Evolutionary conservation across 2,329 filamentous ascomycete genomes (phyloP), one percentile per base, ranked within the genome.

Genomic region (Bipolaris victoriae): DNA sequence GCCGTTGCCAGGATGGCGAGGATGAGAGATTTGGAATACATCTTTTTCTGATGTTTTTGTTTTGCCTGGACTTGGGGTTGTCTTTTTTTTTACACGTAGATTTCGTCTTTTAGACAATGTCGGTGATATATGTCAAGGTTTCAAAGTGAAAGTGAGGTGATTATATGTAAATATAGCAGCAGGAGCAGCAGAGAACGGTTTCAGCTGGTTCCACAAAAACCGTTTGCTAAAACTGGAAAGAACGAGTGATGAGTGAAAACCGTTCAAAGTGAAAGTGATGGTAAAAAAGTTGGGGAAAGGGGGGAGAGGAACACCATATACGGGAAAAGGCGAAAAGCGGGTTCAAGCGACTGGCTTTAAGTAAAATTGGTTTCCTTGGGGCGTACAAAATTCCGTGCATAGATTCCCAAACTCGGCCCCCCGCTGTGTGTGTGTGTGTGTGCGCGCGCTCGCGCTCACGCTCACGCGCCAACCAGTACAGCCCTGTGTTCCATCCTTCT

Each of bases 11-110:
- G 13, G 60, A 65, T 29, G 36, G 58, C 60, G 52, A 64, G 10
- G 51, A 60, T 50, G 18, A 60, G 49, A 50, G 59, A 58, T 45
- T 68, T 68, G 57, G 62, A 40, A 47, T 64, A 55, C 66, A 69
- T 69, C 18, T 29, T 41, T 45, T 49, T 24, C 24, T 7, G 10
- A 48, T 3, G 20, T 36, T 29, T 41, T 16, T 24, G 3, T 15
- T 15, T 45, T 39, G 29, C 56, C 15, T n/a, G 35, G 46, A 47
- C 7, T 31, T 31, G 36, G 41, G 5, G 20, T 43, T 16, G 16
- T 16, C 16, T 16, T 20, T 11, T 18, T 7, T 6, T 20, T 15
- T 18, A 16, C 15, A 24, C 22, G 16, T 22, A n/a, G 10, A 26
- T 1, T 13, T 41, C 5, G 39, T 22, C n/a, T 13, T 3, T 13